Percentiles rank a stretch among this genome's conserved stretches.
Evolutionary conservation across 768 basidiomycete species (phyloP).

Genomic region (Trichaptum fuscoviolaceum): DNA sequence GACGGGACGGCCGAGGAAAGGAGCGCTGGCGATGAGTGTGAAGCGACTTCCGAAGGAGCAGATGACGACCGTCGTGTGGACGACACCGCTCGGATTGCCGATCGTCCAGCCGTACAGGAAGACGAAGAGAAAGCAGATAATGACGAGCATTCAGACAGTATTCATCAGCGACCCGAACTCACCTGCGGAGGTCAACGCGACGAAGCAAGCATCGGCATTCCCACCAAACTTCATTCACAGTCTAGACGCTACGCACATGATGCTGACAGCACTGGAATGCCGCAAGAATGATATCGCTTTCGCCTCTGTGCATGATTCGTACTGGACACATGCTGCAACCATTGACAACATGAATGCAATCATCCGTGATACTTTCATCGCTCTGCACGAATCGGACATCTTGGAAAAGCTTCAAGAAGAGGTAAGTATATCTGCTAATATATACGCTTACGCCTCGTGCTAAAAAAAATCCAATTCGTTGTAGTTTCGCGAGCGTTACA

Average conservation of each 20-base stretch:
- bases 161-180: conserved; percentile 84
- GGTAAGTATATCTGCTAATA: conserved; percentile 37
- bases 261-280: conserved; percentile 91
- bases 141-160: conserved; percentile 80
- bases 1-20: conserved; percentile 7
- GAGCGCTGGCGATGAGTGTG: conserved; percentile 20
- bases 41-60: conserved; percentile 70
- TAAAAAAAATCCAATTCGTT: neutral
- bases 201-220: conserved; percentile 94
- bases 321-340: conserved; percentile 92
- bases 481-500: conserved; percentile 76
- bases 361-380: conserved; percentile 92
- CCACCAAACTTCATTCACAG: conserved; percentile 99
- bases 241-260: conserved; percentile 98
- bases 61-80: conserved; percentile 97
- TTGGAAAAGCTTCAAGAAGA: conserved; percentile 67
- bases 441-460: conserved; percentile 6
- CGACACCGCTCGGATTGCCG: conserved; percentile 89
- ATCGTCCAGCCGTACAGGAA: conserved; percentile 97
- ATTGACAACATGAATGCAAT: conserved; percentile 85
- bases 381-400: conserved; percentile 84
- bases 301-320: conserved; percentile 97
- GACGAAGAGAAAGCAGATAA: conserved; percentile 72
- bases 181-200: conserved; percentile 71
- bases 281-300: conserved; percentile 75